These are phyloP conservation scores for Westerdykella aurantiaca DNA, from an alignment of 2,329 filamentous ascomycete genomes.

Conservation along the genomic window DNA sequence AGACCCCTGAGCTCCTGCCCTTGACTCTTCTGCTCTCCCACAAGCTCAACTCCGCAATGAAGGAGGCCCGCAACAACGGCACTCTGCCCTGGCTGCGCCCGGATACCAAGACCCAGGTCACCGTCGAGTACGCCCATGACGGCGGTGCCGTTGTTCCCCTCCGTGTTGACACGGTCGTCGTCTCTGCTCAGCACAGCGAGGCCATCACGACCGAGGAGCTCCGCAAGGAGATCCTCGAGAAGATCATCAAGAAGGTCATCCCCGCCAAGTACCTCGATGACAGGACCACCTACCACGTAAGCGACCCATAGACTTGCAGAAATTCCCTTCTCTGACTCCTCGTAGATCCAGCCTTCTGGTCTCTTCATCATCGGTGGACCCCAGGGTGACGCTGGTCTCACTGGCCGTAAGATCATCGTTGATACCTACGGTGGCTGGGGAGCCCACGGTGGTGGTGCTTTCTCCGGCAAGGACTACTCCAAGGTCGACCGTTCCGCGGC, in stretches of 20 bases:
- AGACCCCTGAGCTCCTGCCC: slow-evolving; percentile 95
- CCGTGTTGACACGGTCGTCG: slow-evolving; percentile 92
- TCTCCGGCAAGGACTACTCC: slow-evolving; percentile 99
- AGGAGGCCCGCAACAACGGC: slow-evolving; percentile 78
- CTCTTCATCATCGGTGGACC: slow-evolving; percentile 99
- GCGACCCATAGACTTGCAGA: slow-evolving; percentile 27
- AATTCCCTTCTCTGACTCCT: slow-evolving; percentile 10
- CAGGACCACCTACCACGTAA: slow-evolving; percentile 88
- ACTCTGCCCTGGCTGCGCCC: slow-evolving; percentile 89
- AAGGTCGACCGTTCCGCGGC: slow-evolving; percentile 99
- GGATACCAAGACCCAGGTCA: slow-evolving; percentile 99
- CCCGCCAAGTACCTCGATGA: slow-evolving; percentile 88
- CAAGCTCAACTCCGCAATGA: slow-evolving; percentile 96
- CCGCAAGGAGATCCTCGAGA: slow-evolving; percentile 90
- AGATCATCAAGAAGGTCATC: slow-evolving; percentile 95
- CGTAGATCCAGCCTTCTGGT: slow-evolving; percentile 86
- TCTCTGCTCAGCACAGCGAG: slow-evolving; percentile 89
- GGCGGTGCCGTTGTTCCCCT: slow-evolving; percentile 85
- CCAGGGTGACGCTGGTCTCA: slow-evolving; percentile 97
- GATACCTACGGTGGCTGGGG: slow-evolving; percentile 99
- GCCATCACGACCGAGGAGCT: slow-evolving; percentile 86
- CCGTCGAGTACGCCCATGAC: slow-evolving; percentile 97
- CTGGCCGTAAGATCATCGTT: slow-evolving; percentile 98
- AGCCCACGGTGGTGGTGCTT: slow-evolving; percentile 98
- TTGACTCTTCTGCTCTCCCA: slow-evolving; percentile 91